These are phyloP conservation scores for Wickerhamomyces alni DNA, from an alignment of 805 yeast species.

Conservation along the genomic window DNA sequence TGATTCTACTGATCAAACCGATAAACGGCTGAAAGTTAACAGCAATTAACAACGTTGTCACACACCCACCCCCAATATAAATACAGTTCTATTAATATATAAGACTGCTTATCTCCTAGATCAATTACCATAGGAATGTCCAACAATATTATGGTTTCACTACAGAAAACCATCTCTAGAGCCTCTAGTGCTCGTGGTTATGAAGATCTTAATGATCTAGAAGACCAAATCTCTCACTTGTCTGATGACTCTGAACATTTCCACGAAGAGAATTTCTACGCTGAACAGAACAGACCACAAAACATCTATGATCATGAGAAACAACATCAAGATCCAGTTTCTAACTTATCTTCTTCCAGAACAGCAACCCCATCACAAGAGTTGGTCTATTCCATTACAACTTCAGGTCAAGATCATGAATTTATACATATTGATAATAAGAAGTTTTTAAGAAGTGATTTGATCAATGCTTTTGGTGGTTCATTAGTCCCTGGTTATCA, in stretches of 20 bases:
- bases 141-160: no score
- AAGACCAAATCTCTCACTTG: slow-evolving; percentile 12
- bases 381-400: slow-evolving; percentile 15
- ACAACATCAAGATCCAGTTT: slow-evolving; percentile 5
- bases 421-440: slow-evolving; percentile 21
- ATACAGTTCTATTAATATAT: no score
- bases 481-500: slow-evolving; percentile 54
- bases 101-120: no score
- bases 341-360: not conserved
- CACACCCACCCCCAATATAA: no score
- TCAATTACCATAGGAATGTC: no score
- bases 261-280: slow-evolving; percentile 4
- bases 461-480: slow-evolving; percentile 65
- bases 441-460: slow-evolving; percentile 36
- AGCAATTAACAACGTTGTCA: no score
- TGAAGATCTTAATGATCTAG: slow-evolving; percentile 3
- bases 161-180: no score
- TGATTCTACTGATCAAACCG: no score
- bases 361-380: not conserved
- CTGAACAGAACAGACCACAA: slow-evolving; percentile 2
- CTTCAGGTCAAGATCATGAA: slow-evolving; percentile 21
- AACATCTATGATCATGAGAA: not conserved
- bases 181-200: no score
- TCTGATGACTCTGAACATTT: slow-evolving; percentile 10
- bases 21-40: no score